Conservation (phyloP, 257 asterid genomes). For the Verbena officinalis region DNA sequence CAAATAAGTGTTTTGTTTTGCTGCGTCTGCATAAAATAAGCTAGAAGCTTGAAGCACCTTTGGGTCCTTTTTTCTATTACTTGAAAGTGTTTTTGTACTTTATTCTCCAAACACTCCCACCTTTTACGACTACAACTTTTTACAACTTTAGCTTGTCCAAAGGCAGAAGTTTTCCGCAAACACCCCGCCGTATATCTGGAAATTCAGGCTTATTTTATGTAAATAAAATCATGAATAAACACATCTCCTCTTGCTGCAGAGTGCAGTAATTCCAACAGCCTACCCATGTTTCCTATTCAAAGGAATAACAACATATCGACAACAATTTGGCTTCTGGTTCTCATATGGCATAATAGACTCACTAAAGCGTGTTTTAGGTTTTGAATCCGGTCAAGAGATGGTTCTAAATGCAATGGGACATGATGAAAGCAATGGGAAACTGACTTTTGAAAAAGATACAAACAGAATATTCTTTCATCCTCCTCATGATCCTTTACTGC, state of each 20-base stretch:
- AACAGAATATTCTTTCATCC: conserved; percentile 38
- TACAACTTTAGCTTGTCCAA: too few relatives aligned
- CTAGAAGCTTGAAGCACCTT: too few relatives aligned
- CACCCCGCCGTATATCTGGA: too few relatives aligned
- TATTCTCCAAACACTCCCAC: too few relatives aligned
- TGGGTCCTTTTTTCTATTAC: too few relatives aligned
- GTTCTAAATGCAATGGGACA: conserved; percentile 52
- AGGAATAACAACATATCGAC: conserved; percentile 46
- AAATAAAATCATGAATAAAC: too few relatives aligned
- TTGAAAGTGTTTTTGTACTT: too few relatives aligned
- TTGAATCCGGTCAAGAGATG: conserved; percentile 35
- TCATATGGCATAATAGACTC: conserved; percentile 30
- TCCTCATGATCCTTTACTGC: conserved; percentile 51
- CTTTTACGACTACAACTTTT: too few relatives aligned
- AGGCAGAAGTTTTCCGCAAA: too few relatives aligned
- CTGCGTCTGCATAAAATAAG: too few relatives aligned
- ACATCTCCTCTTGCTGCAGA: conserved; percentile 28
- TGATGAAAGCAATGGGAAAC: conserved; percentile 46
- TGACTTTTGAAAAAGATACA: conserved; percentile 37
- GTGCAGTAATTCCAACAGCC: conserved; percentile 54
- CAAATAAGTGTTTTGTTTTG: too few relatives aligned
- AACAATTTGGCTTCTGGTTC: conserved; percentile 32
- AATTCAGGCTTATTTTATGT: too few relatives aligned
- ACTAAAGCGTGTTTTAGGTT: conserved; percentile 30
- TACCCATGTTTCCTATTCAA: conserved; percentile 47